phyloP scores from a whole-genome alignment of 2,329 filamentous ascomycete species.

The Colletotrichum nymphaeae region DNA sequence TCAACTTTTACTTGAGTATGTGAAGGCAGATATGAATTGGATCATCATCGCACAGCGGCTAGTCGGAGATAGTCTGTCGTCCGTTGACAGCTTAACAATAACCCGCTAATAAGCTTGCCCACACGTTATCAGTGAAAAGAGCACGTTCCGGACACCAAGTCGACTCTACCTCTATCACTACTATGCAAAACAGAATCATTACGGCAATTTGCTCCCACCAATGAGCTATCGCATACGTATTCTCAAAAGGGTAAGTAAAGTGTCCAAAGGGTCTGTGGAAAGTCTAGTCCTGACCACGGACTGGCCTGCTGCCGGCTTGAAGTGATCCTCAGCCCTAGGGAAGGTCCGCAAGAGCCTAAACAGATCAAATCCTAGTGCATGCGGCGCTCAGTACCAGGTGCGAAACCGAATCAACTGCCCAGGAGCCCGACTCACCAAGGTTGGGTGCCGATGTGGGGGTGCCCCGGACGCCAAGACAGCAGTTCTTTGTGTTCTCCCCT shows the following conservation, averaged over 20 bases:
- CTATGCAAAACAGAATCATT: neutral
- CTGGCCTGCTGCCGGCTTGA: neutral
- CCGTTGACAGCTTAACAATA: neutral
- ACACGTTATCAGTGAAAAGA: neutral
- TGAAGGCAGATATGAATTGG: neutral
- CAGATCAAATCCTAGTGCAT: neutral
- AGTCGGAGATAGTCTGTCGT: neutral
- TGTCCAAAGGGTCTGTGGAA: neutral
- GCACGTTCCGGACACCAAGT: neutral
- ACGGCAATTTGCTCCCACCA: neutral
- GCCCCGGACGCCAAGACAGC: neutral
- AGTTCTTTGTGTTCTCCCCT: neutral
- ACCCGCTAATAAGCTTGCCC: neutral
- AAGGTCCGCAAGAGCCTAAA: neutral
- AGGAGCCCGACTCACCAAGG: neutral
- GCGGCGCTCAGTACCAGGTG: neutral
- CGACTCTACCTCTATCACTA: neutral
- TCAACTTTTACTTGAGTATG: neutral
- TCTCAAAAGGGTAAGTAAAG: neutral
- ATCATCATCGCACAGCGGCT: neutral
- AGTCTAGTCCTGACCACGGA: neutral
- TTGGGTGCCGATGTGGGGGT: neutral
- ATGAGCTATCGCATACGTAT: neutral
- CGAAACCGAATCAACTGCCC: neutral
- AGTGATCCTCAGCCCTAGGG: neutral